Conservation (phyloP, 2,329 filamentous ascomycete species). For the Penicillium sp. region DNA sequence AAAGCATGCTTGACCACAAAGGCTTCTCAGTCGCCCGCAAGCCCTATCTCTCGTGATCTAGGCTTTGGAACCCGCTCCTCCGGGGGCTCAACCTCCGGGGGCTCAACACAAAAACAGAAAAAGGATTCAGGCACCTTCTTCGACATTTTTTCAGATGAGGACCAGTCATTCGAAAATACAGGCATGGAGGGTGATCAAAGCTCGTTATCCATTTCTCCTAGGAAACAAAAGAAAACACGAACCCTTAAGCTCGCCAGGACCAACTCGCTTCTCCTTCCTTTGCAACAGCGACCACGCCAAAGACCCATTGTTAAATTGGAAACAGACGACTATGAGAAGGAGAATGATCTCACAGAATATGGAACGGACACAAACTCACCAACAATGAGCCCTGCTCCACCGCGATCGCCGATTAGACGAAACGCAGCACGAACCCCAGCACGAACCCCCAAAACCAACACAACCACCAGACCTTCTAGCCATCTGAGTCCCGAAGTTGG, state of each 20-base stretch:
- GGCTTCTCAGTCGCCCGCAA: not conserved
- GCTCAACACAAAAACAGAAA: slow-evolving; percentile 19
- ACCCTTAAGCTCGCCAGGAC: slow-evolving; percentile 32
- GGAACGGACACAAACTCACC: slow-evolving; percentile 10
- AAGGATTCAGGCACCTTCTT: slow-evolving; percentile 23
- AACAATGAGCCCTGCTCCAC: slow-evolving; percentile 19
- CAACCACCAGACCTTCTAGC: slow-evolving; percentile 8
- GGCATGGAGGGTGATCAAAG: not conserved
- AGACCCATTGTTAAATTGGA: slow-evolving; percentile 28
- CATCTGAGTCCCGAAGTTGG: slow-evolving; percentile 20
- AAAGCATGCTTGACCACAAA: slow-evolving; percentile 9
- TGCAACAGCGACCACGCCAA: slow-evolving; percentile 24
- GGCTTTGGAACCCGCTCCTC: slow-evolving; percentile 8
- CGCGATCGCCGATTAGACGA: slow-evolving; percentile 21
- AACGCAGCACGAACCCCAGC: slow-evolving; percentile 7
- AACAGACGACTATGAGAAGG: slow-evolving; percentile 35
- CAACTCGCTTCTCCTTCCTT: slow-evolving; percentile 36
- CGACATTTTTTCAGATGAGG: slow-evolving; percentile 33
- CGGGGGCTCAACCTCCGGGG: slow-evolving; percentile 10
- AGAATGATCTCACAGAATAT: slow-evolving; percentile 34
- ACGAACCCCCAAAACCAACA: slow-evolving; percentile 6
- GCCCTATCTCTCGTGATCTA: not conserved
- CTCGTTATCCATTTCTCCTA: slow-evolving; percentile 7
- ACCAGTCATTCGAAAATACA: slow-evolving; percentile 20
- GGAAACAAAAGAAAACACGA: slow-evolving; percentile 24